A percentile compares a stretch with the other conserved stretches of the same genome.
These are phyloP conservation scores for Crucibulum laeve DNA, from an alignment of 768 basidiomycete genomes.

Conservation along the genomic window DNA sequence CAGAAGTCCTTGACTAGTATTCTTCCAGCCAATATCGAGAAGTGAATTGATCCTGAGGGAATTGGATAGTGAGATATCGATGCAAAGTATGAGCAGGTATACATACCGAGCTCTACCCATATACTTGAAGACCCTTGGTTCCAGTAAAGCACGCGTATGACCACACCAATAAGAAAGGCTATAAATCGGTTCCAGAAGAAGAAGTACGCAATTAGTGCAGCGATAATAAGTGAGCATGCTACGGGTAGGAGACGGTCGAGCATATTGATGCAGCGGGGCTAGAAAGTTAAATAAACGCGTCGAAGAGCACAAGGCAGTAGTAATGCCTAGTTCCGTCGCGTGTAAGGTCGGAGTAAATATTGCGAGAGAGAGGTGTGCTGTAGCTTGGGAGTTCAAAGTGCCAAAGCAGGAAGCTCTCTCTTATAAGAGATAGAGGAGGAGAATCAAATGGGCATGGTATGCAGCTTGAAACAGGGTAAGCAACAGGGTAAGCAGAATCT, in stretches of 20 bases:
- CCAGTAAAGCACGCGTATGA: slow-evolving; percentile 76
- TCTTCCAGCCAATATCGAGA: slow-evolving; percentile 83
- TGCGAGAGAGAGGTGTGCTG: no score
- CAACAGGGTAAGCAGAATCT: no score
- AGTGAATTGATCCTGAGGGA: slow-evolving; percentile 76
- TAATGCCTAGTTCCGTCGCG: no score
- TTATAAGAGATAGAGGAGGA: no score
- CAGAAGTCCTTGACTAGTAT: slow-evolving; percentile 83
- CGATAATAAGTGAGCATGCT: slow-evolving; percentile 54
- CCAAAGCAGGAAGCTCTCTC: no score
- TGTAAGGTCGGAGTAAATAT: no score
- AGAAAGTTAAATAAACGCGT: no score
- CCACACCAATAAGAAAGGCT: slow-evolving; percentile 59
- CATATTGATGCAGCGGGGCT: slow-evolving; percentile 29
- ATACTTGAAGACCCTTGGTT: slow-evolving; percentile 68
- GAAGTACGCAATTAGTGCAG: slow-evolving; percentile 63
- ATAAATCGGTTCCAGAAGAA: slow-evolving; percentile 92
- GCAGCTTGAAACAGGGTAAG: no score
- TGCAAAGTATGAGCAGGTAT: background rate
- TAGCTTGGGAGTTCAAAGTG: no score
- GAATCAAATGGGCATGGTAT: no score
- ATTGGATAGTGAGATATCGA: slow-evolving; percentile 1
- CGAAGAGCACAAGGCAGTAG: no score
- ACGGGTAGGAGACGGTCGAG: slow-evolving; percentile 58
- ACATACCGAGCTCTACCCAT: slow-evolving; percentile 80